Evolutionary conservation across 2,329 filamentous ascomycete genomes (phyloP).

Genomic region (Trichoderma atrobrunneum): DNA sequence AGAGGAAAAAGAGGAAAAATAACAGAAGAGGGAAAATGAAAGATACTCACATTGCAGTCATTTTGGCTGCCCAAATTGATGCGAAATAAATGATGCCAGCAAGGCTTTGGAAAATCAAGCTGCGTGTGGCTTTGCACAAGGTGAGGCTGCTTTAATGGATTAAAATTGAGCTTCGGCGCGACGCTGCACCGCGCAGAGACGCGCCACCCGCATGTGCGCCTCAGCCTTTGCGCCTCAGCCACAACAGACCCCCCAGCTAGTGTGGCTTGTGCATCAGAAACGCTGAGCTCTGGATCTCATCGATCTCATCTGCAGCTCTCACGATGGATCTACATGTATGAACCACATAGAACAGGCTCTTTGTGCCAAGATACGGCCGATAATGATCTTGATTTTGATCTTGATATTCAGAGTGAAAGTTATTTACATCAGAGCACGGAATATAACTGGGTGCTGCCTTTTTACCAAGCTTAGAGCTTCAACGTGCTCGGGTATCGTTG

Average conservation of each 20-base stretch:
- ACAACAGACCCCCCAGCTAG: not conserved
- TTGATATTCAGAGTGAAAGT: not conserved
- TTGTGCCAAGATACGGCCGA: not conserved
- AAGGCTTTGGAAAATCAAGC: not conserved
- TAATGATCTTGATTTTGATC: not conserved
- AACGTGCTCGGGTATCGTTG: not conserved
- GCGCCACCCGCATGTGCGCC: conserved; percentile 17
- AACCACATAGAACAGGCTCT: not conserved
- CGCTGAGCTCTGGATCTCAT: not conserved
- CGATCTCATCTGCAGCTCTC: not conserved
- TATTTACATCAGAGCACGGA: not conserved
- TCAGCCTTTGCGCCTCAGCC: not conserved
- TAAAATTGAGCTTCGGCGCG: conserved; percentile 20
- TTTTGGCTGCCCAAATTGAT: conserved; percentile 22
- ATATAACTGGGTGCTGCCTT: not conserved
- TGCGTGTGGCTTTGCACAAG: conserved; percentile 3
- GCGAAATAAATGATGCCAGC: not conserved
- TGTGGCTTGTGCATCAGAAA: conserved; percentile 10
- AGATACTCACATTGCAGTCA: conserved; percentile 40
- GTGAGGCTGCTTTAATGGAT: conserved; percentile 11
- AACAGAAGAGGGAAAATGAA: not conserved
- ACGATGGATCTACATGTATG: too few species aligned
- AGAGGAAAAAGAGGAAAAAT: not conserved
- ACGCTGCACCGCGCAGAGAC: conserved; percentile 18
- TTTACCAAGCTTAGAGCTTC: not conserved